phyloP scores from a whole-genome alignment of 345 rosid species.

The Pistacia vera region DNA sequence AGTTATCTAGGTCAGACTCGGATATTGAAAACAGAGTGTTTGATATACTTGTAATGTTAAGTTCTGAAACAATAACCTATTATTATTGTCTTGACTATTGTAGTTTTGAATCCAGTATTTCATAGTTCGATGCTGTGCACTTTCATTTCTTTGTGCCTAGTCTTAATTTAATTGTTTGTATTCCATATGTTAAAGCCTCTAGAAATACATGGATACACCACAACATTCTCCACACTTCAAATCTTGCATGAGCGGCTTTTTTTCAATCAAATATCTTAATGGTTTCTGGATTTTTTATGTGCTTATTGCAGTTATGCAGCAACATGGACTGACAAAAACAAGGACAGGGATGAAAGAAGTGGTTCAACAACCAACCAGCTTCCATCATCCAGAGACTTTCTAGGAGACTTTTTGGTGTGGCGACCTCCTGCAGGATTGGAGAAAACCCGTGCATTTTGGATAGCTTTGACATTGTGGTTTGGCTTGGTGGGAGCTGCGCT shows the following conservation, averaged over 20 bases:
- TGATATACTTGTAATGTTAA: not conserved
- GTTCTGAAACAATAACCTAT: not conserved
- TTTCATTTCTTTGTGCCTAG: not conserved
- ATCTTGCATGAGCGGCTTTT: not conserved
- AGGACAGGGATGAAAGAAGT: conserved; percentile 54
- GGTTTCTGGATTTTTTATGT: not conserved
- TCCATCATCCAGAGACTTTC: conserved; percentile 61
- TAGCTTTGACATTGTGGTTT: conserved; percentile 75
- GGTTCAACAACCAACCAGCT: conserved; percentile 69
- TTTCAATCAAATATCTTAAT: not conserved
- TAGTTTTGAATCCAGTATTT: not conserved
- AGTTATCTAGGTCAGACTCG: not conserved
- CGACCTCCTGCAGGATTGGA: conserved; percentile 69
- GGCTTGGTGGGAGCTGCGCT: conserved; percentile 90
- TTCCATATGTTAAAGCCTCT: not conserved
- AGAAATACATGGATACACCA: not conserved
- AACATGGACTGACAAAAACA: conserved; percentile 82
- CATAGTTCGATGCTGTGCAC: not conserved
- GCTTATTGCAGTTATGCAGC: conserved; percentile 70
- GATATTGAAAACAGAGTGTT: not conserved
- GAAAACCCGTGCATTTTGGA: conserved; percentile 75
- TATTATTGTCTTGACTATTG: not conserved
- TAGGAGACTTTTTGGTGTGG: conserved; percentile 81
- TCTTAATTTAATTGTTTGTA: too few species aligned
- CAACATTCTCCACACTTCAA: not conserved